These are phyloP conservation scores for Lepidium didymum DNA, from an alignment of 345 rosid species.

Conservation along the genomic window DNA sequence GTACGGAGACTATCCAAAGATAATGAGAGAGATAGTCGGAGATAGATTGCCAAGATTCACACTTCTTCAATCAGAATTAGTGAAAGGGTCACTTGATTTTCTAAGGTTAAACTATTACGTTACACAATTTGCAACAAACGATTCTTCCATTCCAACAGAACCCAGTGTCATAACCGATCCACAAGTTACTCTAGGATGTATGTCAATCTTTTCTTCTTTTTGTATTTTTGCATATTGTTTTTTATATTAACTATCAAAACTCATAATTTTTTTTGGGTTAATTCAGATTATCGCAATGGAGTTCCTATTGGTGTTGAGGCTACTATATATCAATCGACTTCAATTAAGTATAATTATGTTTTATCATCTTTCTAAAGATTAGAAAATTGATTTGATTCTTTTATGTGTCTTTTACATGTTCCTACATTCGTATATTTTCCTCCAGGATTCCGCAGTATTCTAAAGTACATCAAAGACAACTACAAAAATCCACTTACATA, in stretches of 20 bases:
- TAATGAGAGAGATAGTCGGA: slow-evolving; percentile 3
- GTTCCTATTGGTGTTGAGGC: slow-evolving; percentile 17
- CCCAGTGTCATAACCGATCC: slow-evolving; percentile 13
- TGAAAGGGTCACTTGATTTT: slow-evolving; percentile 31
- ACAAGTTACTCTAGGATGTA: slow-evolving; percentile 15
- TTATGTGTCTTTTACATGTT: neutral
- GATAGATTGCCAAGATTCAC: slow-evolving; percentile 14
- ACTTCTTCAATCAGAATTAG: neutral
- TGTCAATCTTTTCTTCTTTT: neutral
- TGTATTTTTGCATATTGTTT: neutral
- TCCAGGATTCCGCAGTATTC: slow-evolving; percentile 13
- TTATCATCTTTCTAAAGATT: neutral
- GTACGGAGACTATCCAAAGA: slow-evolving; percentile 15
- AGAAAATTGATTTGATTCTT: neutral
- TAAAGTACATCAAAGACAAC: slow-evolving; percentile 8
- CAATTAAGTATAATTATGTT: neutral
- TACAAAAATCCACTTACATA: slow-evolving; percentile 23
- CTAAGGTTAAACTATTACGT: slow-evolving; percentile 28
- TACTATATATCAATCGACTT: neutral
- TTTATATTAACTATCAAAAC: neutral
- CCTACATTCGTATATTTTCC: slow-evolving; percentile 17
- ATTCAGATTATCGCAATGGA: neutral
- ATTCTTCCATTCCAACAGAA: neutral
- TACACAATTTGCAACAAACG: slow-evolving; percentile 20
- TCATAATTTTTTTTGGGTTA: neutral